Percentiles rank a stretch among this genome's conserved stretches.
Evolutionary conservation across 2,329 filamentous ascomycete species (phyloP).

Genomic region (Elsinoe fawcettii): DNA sequence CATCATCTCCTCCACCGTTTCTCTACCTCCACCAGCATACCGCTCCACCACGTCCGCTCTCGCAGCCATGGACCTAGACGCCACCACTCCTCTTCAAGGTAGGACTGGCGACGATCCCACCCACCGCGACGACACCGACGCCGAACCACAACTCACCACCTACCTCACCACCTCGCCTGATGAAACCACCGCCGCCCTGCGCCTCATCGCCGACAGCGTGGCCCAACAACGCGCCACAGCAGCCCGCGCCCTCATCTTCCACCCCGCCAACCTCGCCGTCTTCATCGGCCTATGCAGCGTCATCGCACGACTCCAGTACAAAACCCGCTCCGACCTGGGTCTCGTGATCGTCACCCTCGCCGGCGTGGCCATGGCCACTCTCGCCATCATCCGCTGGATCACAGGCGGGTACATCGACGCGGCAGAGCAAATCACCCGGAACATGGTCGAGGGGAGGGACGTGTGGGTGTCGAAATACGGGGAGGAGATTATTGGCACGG

Average conservation of each 20-base stretch:
- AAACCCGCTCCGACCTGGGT: conserved; percentile 42
- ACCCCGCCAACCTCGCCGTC: conserved; percentile 43
- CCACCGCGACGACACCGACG: conserved; percentile 20
- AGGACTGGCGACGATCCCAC: conserved; percentile 25
- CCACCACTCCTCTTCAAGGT: conserved; percentile 21
- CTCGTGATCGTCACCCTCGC: conserved; percentile 51
- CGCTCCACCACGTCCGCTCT: conserved; percentile 37
- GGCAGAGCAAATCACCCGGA: conserved; percentile 55
- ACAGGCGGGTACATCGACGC: conserved; percentile 55
- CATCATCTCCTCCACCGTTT: conserved; percentile 54
- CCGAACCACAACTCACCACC: conserved; percentile 57
- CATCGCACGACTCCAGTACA: conserved; percentile 34
- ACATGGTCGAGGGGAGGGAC: conserved; percentile 49
- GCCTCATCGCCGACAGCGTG: conserved; percentile 70
- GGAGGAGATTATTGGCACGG: conserved; percentile 59
- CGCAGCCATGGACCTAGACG: conserved; percentile 26
- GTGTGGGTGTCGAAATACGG: conserved; percentile 60
- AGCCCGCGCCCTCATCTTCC: conserved; percentile 54
- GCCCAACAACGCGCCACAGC: conserved; percentile 71
- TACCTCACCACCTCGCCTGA: conserved; percentile 42
- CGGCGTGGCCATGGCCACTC: conserved; percentile 55
- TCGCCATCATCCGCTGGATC: conserved; percentile 54
- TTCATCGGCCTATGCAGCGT: conserved; percentile 34
- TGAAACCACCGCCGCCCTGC: conserved; percentile 61
- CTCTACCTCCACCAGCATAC: conserved; percentile 28